Base-by-base conservation (phyloP, 345 rosid genomes). In the Pistacia vera region DNA sequence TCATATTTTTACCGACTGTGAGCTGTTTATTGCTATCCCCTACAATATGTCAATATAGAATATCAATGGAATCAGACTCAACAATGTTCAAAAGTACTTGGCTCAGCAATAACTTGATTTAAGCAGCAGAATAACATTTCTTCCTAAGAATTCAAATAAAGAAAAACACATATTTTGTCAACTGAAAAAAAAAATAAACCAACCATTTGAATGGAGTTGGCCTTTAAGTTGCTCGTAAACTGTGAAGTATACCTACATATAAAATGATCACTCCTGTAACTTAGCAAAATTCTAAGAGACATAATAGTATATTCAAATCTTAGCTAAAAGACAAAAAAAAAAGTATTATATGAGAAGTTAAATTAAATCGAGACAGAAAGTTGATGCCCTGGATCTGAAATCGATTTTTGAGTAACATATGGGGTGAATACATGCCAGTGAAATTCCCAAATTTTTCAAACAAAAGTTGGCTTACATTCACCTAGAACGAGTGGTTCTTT, bases 201-300 rank as follows among this genome's bases (percentile, higher is more conserved):
- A 85, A 95, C 99, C 98, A 85, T 80, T 79, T 80, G 95, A 83
- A 75, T 77, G 90, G 69, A 93, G 89, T 2, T 84, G 76, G 71
- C 90, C 89, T 81, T 93, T 96, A 2, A 93, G 90, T 78, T 72
- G 83, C 75, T 88, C 94, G 63, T 96, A 93, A 58, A 90, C 87
- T 67, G 99, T 63, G 83, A 96, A 96, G 88, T 91, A 96, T 41
- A 96, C 97, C 99, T 96, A 84, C 79, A 76, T 66, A 63, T 62
- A 65, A 80, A 79, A 82, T 73, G 63, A 75, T 73, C 78, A 80
- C 48, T 71, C 65, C 65, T 5, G 81, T 79, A 70, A 82, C 63
- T 77, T 49, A 11, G 17, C 66, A 62, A 65, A 81, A 68, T 72
- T 35, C 14, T 5, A 64, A 79, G 22, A 76, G 65, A 63, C 36